phyloP scores from a whole-genome alignment of 176 grass and related monocot species.

The Oryza coarctata region DNA sequence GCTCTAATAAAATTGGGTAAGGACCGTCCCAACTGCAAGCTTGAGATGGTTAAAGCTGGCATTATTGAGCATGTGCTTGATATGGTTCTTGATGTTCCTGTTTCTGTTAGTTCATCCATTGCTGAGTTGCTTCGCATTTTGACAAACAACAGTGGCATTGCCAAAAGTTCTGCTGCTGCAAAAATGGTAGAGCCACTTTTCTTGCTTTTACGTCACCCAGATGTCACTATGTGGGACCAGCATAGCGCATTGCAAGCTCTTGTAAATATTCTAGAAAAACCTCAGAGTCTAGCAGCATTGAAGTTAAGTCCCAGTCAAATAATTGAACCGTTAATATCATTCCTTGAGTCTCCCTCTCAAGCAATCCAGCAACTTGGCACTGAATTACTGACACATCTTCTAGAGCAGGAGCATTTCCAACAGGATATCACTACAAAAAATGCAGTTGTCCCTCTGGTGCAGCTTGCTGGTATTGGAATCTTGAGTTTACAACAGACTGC shows the following conservation, averaged over 20 bases:
- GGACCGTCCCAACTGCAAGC: conserved; percentile 88
- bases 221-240: conserved; percentile 92
- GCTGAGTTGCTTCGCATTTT: conserved; percentile 94
- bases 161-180: conserved; percentile 86
- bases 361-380: conserved; percentile 97
- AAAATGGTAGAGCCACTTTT: conserved; percentile 98
- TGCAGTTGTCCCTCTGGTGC: conserved; percentile 91
- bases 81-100: conserved; percentile 95
- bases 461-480: conserved; percentile 92
- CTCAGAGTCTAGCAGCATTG: conserved; percentile 76
- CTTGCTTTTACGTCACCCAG: conserved; percentile 68
- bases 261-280: conserved; percentile 97
- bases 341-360: conserved; percentile 94
- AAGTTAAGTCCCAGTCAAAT: conserved; percentile 87
- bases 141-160: conserved; percentile 94
- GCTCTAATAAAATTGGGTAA: conserved; percentile 95
- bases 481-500: conserved; percentile 93
- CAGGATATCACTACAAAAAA: conserved; percentile 89
- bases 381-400: conserved; percentile 83
- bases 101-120: conserved; percentile 75
- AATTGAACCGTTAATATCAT: conserved; percentile 89
- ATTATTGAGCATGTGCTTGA: conserved; percentile 87
- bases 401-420: conserved; percentile 97
- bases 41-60: conserved; percentile 97
- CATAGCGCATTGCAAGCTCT: conserved; percentile 91